phyloP scores from a whole-genome alignment of 208 protist species.

The Entamoeba dispar region DNA sequence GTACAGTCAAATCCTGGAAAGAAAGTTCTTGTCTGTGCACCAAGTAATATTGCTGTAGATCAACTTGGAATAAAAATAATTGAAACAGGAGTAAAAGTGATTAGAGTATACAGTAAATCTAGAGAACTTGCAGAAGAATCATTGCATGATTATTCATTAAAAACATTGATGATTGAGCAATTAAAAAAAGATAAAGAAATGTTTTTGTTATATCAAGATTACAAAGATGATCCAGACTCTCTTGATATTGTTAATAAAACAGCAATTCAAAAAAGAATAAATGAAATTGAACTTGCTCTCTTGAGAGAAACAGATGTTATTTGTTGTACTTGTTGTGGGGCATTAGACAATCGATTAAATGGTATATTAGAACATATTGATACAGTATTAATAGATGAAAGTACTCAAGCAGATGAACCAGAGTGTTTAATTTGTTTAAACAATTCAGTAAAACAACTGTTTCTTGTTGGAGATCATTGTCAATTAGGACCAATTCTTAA shows the following conservation, averaged over 20 bases:
- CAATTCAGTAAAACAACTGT: slow-evolving; percentile 59
- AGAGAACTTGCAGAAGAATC: slow-evolving; percentile 67
- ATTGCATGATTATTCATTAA: slow-evolving; percentile 42
- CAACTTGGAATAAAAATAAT: slow-evolving; percentile 74
- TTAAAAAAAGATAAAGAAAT: slow-evolving; percentile 5
- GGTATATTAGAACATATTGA: slow-evolving; percentile 49
- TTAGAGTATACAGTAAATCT: slow-evolving; percentile 64
- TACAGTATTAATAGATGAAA: slow-evolving; percentile 81
- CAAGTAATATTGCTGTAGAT: slow-evolving; percentile 82
- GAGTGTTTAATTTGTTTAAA: slow-evolving; percentile 79
- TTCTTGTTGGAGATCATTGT: slow-evolving; percentile 72
- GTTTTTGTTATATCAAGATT: background rate
- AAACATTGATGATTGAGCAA: background rate
- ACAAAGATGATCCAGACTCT: background rate
- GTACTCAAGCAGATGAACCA: slow-evolving; percentile 73
- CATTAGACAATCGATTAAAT: slow-evolving; percentile 57
- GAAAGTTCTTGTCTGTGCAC: slow-evolving; percentile 57
- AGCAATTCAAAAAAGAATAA: background rate
- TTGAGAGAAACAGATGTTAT: slow-evolving; percentile 64
- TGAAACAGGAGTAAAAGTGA: slow-evolving; percentile 60
- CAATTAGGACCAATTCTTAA: slow-evolving; percentile 79
- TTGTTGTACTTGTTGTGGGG: slow-evolving; percentile 68
- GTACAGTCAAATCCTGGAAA: slow-evolving; percentile 31
- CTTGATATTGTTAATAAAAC: background rate
- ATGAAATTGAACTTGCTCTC: background rate